Evolutionary conservation across 1,284 basidiomycete genomes (phyloP).

Genomic region (Tilletia horrida): DNA sequence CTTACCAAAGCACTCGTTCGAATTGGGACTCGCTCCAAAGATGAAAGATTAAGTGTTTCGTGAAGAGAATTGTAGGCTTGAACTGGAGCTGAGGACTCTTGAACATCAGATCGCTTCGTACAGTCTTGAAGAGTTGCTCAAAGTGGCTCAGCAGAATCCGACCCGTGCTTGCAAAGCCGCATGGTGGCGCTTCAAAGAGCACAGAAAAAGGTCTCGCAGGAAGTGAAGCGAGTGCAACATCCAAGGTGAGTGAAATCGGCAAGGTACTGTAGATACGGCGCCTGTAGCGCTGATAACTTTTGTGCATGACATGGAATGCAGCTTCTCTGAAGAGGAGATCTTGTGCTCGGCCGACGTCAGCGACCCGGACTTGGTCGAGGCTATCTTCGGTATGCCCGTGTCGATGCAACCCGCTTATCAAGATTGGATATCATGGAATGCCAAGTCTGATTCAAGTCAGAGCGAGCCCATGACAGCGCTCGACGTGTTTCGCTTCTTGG

Average conservation of each 20-base stretch:
- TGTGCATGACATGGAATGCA: too few relatives aligned
- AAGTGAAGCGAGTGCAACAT: constrained; percentile 59
- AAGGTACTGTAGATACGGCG: too few relatives aligned
- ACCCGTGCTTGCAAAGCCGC: not conserved
- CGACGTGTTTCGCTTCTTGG: too few relatives aligned
- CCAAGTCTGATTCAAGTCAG: too few relatives aligned
- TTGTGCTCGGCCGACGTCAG: not conserved
- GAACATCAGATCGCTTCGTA: constrained; percentile 1
- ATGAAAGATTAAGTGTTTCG: constrained; percentile 61
- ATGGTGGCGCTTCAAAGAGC: constrained; percentile 58
- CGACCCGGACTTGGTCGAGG: not conserved
- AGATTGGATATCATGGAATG: too few relatives aligned
- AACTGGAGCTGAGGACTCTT: constrained; percentile 56
- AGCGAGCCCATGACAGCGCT: too few relatives aligned
- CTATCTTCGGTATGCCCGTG: not conserved
- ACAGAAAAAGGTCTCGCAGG: constrained; percentile 56
- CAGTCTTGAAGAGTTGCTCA: constrained; percentile 7
- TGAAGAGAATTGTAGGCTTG: not conserved
- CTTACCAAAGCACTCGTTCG: constrained; percentile 67
- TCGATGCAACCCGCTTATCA: too few relatives aligned
- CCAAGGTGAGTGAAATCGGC: constrained; percentile 55
- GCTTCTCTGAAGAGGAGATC: too few relatives aligned
- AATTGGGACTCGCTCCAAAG: constrained; percentile 64
- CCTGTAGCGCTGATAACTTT: too few relatives aligned
- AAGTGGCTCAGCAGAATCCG: not conserved